A percentile compares a stretch with the other conserved stretches of the same genome.
Conservation (phyloP, 306 rosid genomes). For the Ormosia semicastrata region DNA sequence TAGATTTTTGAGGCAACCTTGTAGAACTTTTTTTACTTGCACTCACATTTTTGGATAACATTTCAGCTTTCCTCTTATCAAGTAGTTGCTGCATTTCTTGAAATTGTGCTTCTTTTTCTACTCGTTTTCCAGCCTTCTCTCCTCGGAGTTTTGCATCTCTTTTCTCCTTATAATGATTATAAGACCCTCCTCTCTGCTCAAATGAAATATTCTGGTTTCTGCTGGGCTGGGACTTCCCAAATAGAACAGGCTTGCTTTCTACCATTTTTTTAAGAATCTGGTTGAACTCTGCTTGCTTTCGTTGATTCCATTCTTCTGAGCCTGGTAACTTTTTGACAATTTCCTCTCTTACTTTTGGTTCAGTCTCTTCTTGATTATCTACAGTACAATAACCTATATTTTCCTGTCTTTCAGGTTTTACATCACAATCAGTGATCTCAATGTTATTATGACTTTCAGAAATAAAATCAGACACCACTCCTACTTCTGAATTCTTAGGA, state of each 20-base stretch:
- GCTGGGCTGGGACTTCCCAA: conserved; percentile 61
- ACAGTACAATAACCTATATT: conserved; percentile 34
- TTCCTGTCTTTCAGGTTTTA: conserved; percentile 47
- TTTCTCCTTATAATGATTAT: conserved; percentile 79
- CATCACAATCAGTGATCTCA: conserved; percentile 41
- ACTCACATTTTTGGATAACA: conserved; percentile 51
- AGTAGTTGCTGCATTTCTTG: conserved; percentile 64
- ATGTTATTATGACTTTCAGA: conserved; percentile 35
- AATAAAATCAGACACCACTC: conserved; percentile 42
- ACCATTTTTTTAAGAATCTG: conserved; percentile 84
- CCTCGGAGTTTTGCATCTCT: conserved; percentile 81
- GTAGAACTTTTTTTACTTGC: conserved; percentile 44
- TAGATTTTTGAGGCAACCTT: conserved; percentile 55
- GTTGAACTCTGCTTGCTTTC: conserved; percentile 79
- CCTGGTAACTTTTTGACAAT: conserved; percentile 42
- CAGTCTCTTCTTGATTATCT: conserved; percentile 48
- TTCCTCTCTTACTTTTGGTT: conserved; percentile 41
- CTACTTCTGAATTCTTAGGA: conserved; percentile 37
- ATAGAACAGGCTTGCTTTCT: conserved; percentile 58
- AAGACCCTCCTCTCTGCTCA: conserved; percentile 77
- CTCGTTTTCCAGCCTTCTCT: conserved; percentile 53
- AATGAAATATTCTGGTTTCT: conserved; percentile 51
- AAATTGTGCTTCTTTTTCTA: conserved; percentile 68
- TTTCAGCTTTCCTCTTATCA: conserved; percentile 73
- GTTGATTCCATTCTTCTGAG: conserved; percentile 74